These are phyloP conservation scores for Staphylotrichum tortipilum DNA, from an alignment of 495 filamentous ascomycete species.

Conservation along the genomic window DNA sequence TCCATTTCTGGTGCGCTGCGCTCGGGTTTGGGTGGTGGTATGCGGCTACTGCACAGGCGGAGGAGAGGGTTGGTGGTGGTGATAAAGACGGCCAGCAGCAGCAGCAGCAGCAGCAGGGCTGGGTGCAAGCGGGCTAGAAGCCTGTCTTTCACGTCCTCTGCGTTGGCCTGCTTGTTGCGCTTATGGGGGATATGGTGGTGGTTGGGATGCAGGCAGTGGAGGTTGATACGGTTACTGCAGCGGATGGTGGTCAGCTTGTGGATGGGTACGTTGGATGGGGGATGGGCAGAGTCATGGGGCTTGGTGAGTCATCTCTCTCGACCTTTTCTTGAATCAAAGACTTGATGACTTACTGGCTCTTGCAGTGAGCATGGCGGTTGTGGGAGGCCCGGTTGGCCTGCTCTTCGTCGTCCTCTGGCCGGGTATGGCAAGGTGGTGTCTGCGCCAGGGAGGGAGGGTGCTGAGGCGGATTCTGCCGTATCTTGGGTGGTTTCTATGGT, in stretches of 20 bases:
- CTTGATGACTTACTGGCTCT: background rate
- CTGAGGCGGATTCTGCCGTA: background rate
- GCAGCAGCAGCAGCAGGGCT: background rate
- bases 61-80: too few species aligned
- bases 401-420: background rate
- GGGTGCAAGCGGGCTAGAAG: slow-evolving; percentile 1
- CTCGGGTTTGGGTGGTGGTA: slow-evolving; percentile 6
- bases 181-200: background rate
- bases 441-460: background rate
- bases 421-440: background rate
- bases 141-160: slow-evolving; percentile 2
- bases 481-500: background rate
- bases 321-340: background rate
- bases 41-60: too few species aligned
- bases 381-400: background rate
- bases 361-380: background rate
- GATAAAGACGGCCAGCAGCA: too few species aligned
- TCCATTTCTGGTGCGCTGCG: slow-evolving; percentile 5
- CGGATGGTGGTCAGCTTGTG: background rate
- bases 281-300: background rate
- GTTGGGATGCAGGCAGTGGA: background rate
- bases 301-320: background rate
- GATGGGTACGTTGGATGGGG: background rate
- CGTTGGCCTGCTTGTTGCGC: background rate
- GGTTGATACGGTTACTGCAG: background rate